phyloP scores from a whole-genome alignment of 768 basidiomycete species.

The Cyclocybe aegerita region DNA sequence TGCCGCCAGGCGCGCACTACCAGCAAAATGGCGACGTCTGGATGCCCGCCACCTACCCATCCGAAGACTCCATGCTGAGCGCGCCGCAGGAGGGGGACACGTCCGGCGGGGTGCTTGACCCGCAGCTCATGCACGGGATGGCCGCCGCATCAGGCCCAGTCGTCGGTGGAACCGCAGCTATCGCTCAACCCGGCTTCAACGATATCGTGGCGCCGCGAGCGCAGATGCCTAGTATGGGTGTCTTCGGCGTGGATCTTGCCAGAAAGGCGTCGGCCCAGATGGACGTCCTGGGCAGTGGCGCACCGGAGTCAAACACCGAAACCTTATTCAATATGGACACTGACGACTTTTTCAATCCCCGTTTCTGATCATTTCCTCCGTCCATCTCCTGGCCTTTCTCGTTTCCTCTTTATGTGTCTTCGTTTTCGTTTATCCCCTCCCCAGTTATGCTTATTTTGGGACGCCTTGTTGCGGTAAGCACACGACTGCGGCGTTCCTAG shows the following conservation, averaged over 20 bases:
- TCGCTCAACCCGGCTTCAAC: no score
- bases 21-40: neutral
- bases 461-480: no score
- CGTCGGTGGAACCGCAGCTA: no score
- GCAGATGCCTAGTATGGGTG: neutral
- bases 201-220: no score
- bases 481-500: no score
- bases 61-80: no score
- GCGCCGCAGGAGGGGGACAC: no score
- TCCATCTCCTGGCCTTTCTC: neutral
- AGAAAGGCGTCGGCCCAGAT: no score
- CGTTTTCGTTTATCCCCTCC: neutral
- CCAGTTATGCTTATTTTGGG: neutral
- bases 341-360: constrained; percentile 23
- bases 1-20: neutral
- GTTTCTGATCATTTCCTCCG: constrained; percentile 9
- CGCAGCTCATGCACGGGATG: no score
- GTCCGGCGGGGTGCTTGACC: no score
- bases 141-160: no score
- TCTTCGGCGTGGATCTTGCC: neutral
- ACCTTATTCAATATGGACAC: constrained; percentile 26
- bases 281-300: neutral
- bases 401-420: neutral
- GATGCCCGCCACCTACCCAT: neutral
- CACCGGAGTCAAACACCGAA: constrained; percentile 15